Percentiles rank a stretch among this genome's conserved stretches.
phyloP scores from a whole-genome alignment of 352 stramenopile genomes.

The Albugo laibachii region DNA sequence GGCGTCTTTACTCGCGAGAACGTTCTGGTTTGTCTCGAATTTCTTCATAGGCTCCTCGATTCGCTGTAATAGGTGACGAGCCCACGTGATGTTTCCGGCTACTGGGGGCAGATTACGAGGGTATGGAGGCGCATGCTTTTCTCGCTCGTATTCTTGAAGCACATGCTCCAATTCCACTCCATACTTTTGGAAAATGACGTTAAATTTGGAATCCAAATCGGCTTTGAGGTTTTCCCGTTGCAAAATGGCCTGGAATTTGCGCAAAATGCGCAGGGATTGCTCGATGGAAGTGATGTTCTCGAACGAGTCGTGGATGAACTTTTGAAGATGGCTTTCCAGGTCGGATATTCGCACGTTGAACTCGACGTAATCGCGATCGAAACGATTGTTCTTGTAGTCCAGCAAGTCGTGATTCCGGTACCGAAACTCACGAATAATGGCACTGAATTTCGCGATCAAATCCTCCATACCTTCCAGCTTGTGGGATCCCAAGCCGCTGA shows the following conservation, averaged over 20 bases:
- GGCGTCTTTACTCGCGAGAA: conserved; percentile 71
- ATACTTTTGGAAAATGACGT: conserved; percentile 84
- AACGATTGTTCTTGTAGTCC: conserved; percentile 81
- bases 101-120: conserved; percentile 67
- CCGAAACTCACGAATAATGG: conserved; percentile 65
- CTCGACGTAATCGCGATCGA: conserved; percentile 86
- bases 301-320: conserved; percentile 83
- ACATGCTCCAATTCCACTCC: conserved; percentile 69
- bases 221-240: conserved; percentile 63
- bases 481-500: conserved; percentile 70
- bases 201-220: conserved; percentile 80
- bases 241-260: conserved; percentile 77
- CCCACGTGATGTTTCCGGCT: conserved; percentile 75
- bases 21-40: conserved; percentile 66
- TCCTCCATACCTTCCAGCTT: conserved; percentile 83
- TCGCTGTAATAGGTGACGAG: conserved; percentile 54
- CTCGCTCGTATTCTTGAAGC: conserved; percentile 73
- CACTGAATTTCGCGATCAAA: conserved; percentile 55
- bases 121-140: conserved; percentile 66
- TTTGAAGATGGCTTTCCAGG: conserved; percentile 68
- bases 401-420: conserved; percentile 68
- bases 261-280: conserved; percentile 61
- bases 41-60: conserved; percentile 80
- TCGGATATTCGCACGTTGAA: conserved; percentile 87
- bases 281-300: conserved; percentile 81